phyloP scores from a whole-genome alignment of 805 yeast species.

The Nakazawaea holstii region DNA sequence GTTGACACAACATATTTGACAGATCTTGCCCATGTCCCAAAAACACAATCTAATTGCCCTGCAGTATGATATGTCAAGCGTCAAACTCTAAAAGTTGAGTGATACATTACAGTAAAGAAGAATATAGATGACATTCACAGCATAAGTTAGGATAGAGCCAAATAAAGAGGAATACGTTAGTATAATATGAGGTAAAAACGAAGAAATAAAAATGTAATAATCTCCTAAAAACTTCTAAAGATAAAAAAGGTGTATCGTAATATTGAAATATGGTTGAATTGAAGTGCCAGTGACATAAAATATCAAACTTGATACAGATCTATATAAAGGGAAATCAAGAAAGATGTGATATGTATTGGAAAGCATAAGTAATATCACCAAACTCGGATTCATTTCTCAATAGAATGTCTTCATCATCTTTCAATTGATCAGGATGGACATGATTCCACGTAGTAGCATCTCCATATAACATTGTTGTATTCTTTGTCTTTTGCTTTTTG shows the following conservation, averaged over 20 bases:
- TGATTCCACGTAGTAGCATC: conserved; percentile 99
- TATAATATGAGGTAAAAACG: too few species aligned
- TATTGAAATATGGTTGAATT: neutral
- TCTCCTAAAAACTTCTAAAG: too few species aligned
- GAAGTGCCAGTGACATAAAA: neutral
- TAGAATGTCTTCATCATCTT: conserved; percentile 67
- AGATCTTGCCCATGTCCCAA: too few species aligned
- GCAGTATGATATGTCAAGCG: too few species aligned
- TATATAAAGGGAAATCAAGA: neutral
- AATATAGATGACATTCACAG: too few species aligned
- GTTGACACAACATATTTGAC: too few species aligned
- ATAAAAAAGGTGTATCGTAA: neutral
- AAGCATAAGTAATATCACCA: conserved; percentile 76
- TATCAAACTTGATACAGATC: neutral
- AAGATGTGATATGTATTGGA: conserved; percentile 89
- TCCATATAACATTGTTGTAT: conserved; percentile 92
- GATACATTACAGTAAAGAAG: too few species aligned
- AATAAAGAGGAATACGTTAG: too few species aligned
- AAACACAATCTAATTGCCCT: too few species aligned
- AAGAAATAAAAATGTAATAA: too few species aligned
- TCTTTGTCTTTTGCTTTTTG: conserved; percentile 55
- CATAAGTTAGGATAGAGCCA: too few species aligned
- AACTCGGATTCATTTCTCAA: conserved; percentile 67
- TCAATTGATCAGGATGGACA: conserved; percentile 56
- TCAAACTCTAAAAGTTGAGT: too few species aligned